phyloP scores from a whole-genome alignment of 1,139 yeast genomes.

The Suhomyces taliae region DNA sequence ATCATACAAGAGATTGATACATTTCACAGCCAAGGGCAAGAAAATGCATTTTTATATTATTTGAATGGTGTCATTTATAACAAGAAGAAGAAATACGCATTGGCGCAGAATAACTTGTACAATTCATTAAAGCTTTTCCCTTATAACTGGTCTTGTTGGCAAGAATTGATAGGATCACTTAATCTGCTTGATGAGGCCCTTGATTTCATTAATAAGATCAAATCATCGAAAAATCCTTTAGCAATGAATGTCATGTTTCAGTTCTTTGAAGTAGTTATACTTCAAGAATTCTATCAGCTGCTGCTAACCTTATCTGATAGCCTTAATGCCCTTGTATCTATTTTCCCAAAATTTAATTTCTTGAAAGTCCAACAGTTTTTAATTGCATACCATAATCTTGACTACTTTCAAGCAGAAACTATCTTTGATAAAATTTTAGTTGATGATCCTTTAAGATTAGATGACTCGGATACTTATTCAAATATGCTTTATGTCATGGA shows the following conservation, averaged over 20 bases:
- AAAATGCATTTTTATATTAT: conserved; percentile 67
- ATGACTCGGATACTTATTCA: conserved; percentile 88
- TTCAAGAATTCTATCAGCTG: conserved; percentile 80
- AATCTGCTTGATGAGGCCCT: conserved; percentile 64
- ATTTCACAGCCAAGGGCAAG: conserved; percentile 23
- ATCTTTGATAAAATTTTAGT: conserved; percentile 73
- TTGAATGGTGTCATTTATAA: conserved; percentile 65
- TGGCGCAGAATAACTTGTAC: conserved; percentile 61
- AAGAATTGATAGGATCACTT: conserved; percentile 69
- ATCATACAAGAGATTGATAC: conserved; percentile 44
- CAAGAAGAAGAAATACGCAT: conserved; percentile 56
- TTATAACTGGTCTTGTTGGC: conserved; percentile 94
- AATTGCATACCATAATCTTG: conserved; percentile 75
- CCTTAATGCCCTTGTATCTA: conserved; percentile 44
- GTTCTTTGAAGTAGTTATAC: conserved; percentile 66
- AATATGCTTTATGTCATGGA: conserved; percentile 95
- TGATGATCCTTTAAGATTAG: conserved; percentile 84
- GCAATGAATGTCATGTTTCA: conserved; percentile 53
- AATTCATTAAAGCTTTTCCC: conserved; percentile 67
- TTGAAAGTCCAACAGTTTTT: conserved; percentile 80
- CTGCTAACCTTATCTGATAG: conserved; percentile 51
- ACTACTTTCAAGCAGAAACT: conserved; percentile 75
- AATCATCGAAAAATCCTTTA: conserved; percentile 22
- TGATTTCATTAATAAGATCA: conserved; percentile 43
- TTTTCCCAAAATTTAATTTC: conserved; percentile 74